phyloP scores from a whole-genome alignment of 306 rosid species.

The Cajanus cajan region DNA sequence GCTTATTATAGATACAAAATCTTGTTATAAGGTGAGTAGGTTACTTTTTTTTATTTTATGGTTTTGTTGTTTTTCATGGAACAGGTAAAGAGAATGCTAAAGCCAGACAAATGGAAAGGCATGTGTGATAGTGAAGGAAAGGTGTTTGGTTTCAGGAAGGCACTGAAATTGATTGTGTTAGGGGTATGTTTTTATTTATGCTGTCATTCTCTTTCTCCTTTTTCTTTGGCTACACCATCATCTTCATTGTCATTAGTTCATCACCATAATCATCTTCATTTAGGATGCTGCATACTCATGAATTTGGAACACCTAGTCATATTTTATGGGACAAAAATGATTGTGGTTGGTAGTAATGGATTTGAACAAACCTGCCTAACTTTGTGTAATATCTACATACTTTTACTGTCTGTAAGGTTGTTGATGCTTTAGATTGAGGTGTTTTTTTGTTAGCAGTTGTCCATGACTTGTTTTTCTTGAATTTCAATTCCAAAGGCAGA shows the following conservation, averaged over 20 bases:
- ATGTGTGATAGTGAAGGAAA: conserved; percentile 82
- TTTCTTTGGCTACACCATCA: background rate
- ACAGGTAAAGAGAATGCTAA: conserved; percentile 86
- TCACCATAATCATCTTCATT: conserved; percentile 7
- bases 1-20: conserved; percentile 1
- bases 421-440: background rate
- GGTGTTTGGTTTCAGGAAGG: conserved; percentile 72
- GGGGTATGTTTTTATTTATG: conserved; percentile 66
- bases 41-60: conserved; percentile 6
- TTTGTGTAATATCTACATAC: background rate
- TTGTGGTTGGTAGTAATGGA: background rate
- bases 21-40: background rate
- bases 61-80: conserved; percentile 21
- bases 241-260: background rate
- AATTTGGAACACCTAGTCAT: conserved; percentile 2
- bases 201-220: background rate
- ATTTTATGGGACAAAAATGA: conserved; percentile 2
- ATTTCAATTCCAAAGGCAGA: background rate
- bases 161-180: conserved; percentile 72
- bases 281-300: conserved; percentile 15
- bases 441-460: background rate
- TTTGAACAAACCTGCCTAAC: background rate
- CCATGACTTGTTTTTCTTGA: background rate
- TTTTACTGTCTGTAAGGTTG: background rate
- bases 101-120: conserved; percentile 85